Conservation (phyloP, 805 yeast genomes). For the Wickerhamiella australiensis region DNA sequence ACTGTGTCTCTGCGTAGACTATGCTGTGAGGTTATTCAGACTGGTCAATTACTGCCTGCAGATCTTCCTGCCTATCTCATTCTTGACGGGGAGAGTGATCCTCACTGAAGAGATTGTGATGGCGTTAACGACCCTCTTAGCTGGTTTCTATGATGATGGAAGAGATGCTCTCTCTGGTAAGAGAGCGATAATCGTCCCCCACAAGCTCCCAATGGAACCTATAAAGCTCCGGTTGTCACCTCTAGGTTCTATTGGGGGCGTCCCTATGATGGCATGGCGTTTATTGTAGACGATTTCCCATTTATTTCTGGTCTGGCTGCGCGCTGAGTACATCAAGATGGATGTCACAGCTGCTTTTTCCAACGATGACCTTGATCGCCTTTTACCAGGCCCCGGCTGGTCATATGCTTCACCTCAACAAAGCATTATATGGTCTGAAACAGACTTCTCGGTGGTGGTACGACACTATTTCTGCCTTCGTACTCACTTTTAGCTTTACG, state of each 20-base stretch:
- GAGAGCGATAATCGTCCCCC: too few species aligned
- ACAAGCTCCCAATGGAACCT: too few species aligned
- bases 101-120: too few species aligned
- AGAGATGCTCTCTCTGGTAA: too few species aligned
- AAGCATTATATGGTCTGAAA: neutral
- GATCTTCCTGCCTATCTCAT: neutral
- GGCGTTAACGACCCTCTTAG: too few species aligned
- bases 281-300: too few species aligned
- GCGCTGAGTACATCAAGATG: too few species aligned
- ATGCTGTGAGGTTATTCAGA: neutral
- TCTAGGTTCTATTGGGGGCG: too few species aligned
- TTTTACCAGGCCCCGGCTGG: neutral
- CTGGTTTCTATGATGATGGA: too few species aligned
- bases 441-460: conserved; percentile 1
- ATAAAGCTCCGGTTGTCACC: too few species aligned
- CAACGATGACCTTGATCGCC: neutral
- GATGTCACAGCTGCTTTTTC: conserved; percentile 4
- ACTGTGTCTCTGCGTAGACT: neutral
- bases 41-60: neutral
- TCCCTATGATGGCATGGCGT: too few species aligned
- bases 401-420: neutral
- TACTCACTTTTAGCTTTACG: neutral
- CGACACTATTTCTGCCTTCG: neutral
- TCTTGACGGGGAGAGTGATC: neutral
- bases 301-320: too few species aligned